Conservation (phyloP, 1,284 basidiomycete species). For the Cronartium quercuum region DNA sequence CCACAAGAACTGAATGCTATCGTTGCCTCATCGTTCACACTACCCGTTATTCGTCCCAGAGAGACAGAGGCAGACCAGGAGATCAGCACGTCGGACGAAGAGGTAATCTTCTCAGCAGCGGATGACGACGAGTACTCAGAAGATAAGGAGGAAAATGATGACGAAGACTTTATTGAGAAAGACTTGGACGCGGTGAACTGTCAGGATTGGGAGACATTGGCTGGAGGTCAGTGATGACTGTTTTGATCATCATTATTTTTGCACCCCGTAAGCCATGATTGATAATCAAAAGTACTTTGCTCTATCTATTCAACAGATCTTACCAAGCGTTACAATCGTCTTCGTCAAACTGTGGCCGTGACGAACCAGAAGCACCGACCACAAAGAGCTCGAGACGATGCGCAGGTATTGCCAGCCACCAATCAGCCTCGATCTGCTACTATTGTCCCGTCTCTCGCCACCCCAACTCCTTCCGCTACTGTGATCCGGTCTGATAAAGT, state of each 20-base stretch:
- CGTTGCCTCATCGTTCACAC: neutral
- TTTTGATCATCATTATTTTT: neutral
- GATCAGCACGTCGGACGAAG: neutral
- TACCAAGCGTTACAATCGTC: slow-evolving; percentile 89
- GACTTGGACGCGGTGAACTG: slow-evolving; percentile 52
- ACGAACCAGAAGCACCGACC: slow-evolving; percentile 2
- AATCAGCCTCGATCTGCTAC: slow-evolving; percentile 36
- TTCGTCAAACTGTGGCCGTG: slow-evolving; percentile 27
- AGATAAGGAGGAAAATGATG: slow-evolving; percentile 55
- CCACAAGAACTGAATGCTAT: neutral
- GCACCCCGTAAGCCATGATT: neutral
- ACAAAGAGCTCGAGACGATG: neutral
- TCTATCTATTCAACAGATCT: slow-evolving; percentile 60
- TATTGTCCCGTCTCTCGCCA: slow-evolving; percentile 39
- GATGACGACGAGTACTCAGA: slow-evolving; percentile 52
- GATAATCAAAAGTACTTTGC: no score
- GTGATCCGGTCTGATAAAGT: slow-evolving; percentile 39
- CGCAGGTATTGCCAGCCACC: slow-evolving; percentile 21
- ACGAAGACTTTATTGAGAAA: slow-evolving; percentile 47
- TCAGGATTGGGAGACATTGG: slow-evolving; percentile 84
- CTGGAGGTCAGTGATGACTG: slow-evolving; percentile 57
- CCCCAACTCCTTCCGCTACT: slow-evolving; percentile 26
- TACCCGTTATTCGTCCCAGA: neutral
- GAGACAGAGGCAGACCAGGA: neutral
- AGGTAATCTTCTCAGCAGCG: slow-evolving; percentile 24